Conservation (phyloP, 2,329 filamentous ascomycete species). For the Elsinoe necatrix region DNA sequence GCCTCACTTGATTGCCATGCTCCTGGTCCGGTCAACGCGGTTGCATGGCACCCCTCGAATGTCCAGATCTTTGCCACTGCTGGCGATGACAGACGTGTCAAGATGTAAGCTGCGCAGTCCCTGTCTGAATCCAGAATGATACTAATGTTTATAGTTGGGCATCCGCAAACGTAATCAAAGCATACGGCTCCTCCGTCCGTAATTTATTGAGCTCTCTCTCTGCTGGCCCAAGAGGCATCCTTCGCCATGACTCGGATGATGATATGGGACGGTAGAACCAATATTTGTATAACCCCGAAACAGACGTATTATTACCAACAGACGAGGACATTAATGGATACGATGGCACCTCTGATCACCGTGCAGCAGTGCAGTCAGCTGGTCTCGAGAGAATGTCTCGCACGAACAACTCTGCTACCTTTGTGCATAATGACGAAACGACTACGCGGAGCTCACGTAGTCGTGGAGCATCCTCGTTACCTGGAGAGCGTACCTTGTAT, state of each 20-base stretch:
- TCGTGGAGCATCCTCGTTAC: neutral
- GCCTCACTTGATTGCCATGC: slow-evolving; percentile 68
- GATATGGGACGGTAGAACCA: slow-evolving; percentile 5
- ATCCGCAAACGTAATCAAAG: neutral
- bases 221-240: neutral
- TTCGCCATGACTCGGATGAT: slow-evolving; percentile 1
- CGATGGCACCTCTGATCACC: neutral
- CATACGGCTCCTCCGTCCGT: neutral
- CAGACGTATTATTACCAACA: neutral
- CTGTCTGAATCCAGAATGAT: neutral
- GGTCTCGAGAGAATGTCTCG: neutral
- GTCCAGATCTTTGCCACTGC: slow-evolving; percentile 81
- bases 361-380: neutral
- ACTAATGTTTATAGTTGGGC: slow-evolving; percentile 7
- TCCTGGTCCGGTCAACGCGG: slow-evolving; percentile 71
- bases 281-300: neutral
- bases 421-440: neutral
- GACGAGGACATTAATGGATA: slow-evolving; percentile 4
- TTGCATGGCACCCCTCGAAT: slow-evolving; percentile 80
- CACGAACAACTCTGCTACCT: neutral
- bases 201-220: neutral
- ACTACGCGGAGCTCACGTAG: neutral
- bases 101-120: slow-evolving; percentile 63
- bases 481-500: neutral
- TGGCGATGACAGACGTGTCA: slow-evolving; percentile 76